phyloP scores from a whole-genome alignment of 345 rosid species.

The Linum trigynum region DNA sequence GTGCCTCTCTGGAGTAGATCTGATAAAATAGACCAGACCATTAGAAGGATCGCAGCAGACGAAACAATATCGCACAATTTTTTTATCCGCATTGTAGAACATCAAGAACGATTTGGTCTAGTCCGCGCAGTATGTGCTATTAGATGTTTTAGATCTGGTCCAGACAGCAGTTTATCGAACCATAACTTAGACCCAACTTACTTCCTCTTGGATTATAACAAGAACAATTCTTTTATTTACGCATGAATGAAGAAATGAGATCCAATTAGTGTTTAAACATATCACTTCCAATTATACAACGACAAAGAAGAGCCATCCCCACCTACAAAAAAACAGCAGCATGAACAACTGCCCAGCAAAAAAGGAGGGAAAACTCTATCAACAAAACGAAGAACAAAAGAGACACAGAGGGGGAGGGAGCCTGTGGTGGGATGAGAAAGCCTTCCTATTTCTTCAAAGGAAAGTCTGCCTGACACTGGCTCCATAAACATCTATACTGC shows the following conservation, averaged over 20 bases:
- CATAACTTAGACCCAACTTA: no score
- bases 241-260: neutral
- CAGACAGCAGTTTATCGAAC: no score
- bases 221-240: neutral
- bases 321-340: no score
- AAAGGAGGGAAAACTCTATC: neutral
- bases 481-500: neutral
- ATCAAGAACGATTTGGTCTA: no score
- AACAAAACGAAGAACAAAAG: neutral
- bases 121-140: no score
- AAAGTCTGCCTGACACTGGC: neutral
- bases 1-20: no score
- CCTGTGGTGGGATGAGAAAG: neutral
- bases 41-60: no score
- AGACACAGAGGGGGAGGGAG: neutral
- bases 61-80: no score
- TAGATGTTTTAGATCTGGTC: no score
- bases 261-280: neutral
- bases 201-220: no score
- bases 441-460: neutral
- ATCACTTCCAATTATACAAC: neutral
- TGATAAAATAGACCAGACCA: no score
- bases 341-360: neutral
- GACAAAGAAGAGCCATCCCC: neutral
- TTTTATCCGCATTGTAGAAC: no score